Evolutionary conservation across 2,329 filamentous ascomycete genomes (phyloP).

Genomic region (Scytalidium lignicola): DNA sequence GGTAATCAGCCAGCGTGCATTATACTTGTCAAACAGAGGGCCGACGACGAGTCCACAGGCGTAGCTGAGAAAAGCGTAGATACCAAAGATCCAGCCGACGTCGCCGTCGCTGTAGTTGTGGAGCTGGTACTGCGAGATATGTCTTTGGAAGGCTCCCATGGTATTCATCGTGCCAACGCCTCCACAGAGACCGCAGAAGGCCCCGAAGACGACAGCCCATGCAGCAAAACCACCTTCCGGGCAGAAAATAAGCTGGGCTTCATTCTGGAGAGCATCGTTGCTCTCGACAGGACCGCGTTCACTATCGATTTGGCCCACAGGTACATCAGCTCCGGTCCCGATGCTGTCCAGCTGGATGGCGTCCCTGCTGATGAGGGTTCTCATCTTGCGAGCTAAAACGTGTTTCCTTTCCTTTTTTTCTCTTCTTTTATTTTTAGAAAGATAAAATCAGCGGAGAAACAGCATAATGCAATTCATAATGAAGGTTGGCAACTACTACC

Average conservation of each 20-base stretch:
- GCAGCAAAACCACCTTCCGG: conserved; percentile 80
- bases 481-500: too few species aligned
- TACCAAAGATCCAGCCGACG: conserved; percentile 83
- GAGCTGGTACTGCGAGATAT: conserved; percentile 66
- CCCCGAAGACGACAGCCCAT: conserved; percentile 80
- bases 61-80: conserved; percentile 78
- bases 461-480: too few species aligned
- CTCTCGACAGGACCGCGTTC: neutral
- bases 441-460: too few species aligned
- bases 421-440: too few species aligned
- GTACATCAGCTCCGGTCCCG: neutral
- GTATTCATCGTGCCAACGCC: conserved; percentile 75
- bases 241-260: conserved; percentile 28
- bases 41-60: conserved; percentile 66
- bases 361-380: too few species aligned
- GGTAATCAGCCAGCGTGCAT: conserved; percentile 36
- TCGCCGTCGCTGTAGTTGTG: conserved; percentile 58
- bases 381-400: too few species aligned
- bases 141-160: conserved; percentile 38
- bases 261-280: neutral
- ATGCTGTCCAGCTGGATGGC: too few species aligned
- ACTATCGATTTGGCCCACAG: neutral
- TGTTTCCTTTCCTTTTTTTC: too few species aligned
- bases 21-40: conserved; percentile 59
- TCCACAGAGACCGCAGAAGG: conserved; percentile 70